phyloP scores from a whole-genome alignment of 441 rosid species.

The Gossypium aridum region DNA sequence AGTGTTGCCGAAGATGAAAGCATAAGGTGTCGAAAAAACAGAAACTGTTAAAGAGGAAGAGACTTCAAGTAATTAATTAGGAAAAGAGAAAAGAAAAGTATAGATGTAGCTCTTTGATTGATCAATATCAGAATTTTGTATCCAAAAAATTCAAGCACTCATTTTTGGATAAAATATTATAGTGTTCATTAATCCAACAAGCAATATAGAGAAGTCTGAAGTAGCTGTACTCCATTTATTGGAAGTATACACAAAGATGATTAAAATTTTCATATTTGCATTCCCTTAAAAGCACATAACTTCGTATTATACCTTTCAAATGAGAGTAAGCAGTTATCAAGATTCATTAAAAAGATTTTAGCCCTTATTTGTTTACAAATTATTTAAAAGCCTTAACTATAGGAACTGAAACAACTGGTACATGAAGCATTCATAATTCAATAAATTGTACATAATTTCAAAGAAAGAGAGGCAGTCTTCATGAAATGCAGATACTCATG shows the following conservation, averaged over 20 bases:
- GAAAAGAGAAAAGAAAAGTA: background rate
- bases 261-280: background rate
- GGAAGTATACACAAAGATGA: background rate
- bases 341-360: background rate
- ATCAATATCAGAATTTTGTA: background rate
- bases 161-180: background rate
- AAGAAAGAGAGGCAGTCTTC: background rate
- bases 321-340: background rate
- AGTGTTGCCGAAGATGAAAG: background rate
- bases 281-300: background rate
- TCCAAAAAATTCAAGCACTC: background rate
- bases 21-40: background rate
- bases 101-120: background rate
- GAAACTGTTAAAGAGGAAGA: background rate
- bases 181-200: background rate
- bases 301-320: background rate
- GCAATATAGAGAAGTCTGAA: background rate
- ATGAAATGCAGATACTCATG: slow-evolving; percentile 3
- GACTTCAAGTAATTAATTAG: background rate
- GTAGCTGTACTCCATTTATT: background rate
- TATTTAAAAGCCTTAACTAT: background rate
- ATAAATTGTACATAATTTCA: background rate
- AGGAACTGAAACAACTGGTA: background rate
- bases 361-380: background rate
- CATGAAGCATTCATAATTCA: slow-evolving; percentile 3